Base-by-base conservation (phyloP, 2,329 filamentous ascomycete genomes). In the Lasiodiplodia sp. region DNA sequence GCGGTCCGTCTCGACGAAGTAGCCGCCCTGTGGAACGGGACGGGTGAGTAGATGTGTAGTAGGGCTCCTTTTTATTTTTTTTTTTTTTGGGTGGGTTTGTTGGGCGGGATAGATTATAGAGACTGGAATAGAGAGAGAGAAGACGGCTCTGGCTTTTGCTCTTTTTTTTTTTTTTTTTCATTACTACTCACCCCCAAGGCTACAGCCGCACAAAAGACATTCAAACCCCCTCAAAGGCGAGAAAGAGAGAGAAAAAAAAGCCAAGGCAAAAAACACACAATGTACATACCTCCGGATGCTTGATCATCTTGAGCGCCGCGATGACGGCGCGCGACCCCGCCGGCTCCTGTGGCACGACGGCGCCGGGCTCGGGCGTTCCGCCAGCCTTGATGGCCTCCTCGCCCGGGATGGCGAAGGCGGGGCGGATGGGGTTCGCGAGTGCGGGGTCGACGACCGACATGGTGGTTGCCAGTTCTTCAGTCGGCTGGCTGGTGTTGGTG, bases 1-100 rank as follows among this genome's bases (percentile, higher is more conserved):
- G 52, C 79, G 78, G 70, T 84, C 86, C 0, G 81, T 85, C 71
- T 86, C 78, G 64, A 80, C 64, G 71, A 78, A 86, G 72, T 80
- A 86, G 21, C 85, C 85, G 56, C 85, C 86, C 68, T 87, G 85
- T 87, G 85, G 28, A 28, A 4, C 25, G 25, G 4, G 14, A 12
- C 23, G 11, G 28, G 21, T 25, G 16, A 51, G n/a, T 25, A 28
- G 25, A 11, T 37, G 57, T 23, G 21, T n/a, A 6, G 51, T 31
- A 21, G 25, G 25, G 25, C 28, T 28, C 4, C 4, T 1, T 6
- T 28, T 28, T 28, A 7, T 28, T 23, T 1, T 1, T 1, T 6
- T 28, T 28, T 28, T 28, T 28, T 23, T 1, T 1, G 23, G 28
- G 4, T 28, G 28, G 28, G 28, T 28, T 28, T 28, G 28, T 28